Evolutionary conservation across 2,329 filamentous ascomycete species (phyloP).

Genomic region (Alternaria triticimaculans): DNA sequence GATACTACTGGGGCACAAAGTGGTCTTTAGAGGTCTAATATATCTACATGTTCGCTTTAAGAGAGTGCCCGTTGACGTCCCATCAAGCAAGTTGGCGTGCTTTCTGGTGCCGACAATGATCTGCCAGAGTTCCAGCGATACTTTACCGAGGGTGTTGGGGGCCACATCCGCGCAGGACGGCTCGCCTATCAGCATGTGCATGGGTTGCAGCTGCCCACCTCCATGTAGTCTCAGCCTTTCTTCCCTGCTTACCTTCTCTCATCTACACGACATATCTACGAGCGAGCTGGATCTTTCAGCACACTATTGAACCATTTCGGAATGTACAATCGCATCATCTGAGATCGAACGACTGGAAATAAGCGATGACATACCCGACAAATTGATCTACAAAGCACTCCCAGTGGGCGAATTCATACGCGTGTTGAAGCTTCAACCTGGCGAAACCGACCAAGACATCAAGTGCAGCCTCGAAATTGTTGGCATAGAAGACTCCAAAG

Average conservation of each 20-base stretch:
- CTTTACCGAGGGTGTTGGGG: background rate
- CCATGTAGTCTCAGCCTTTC: background rate
- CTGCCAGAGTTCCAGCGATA: background rate
- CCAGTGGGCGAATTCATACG: background rate
- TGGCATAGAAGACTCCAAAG: rapidly evolving
- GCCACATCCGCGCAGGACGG: background rate
- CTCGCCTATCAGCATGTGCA: background rate
- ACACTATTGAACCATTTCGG: no score
- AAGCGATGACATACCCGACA: no score
- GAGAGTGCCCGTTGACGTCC: background rate
- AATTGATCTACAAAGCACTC: background rate
- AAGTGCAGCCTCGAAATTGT: background rate
- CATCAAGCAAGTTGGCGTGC: background rate
- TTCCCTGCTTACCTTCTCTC: no score
- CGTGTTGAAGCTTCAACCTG: background rate
- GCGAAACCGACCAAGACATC: background rate
- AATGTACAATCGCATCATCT: no score
- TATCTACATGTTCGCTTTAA: background rate
- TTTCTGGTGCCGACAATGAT: background rate
- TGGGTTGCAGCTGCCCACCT: background rate
- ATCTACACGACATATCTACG: no score
- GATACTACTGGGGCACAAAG: background rate
- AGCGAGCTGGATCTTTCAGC: no score
- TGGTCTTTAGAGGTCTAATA: background rate
- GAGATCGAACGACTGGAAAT: no score